Evolutionary conservation across 1,139 yeast genomes (phyloP).

Genomic region (Geotrichum candidum): DNA sequence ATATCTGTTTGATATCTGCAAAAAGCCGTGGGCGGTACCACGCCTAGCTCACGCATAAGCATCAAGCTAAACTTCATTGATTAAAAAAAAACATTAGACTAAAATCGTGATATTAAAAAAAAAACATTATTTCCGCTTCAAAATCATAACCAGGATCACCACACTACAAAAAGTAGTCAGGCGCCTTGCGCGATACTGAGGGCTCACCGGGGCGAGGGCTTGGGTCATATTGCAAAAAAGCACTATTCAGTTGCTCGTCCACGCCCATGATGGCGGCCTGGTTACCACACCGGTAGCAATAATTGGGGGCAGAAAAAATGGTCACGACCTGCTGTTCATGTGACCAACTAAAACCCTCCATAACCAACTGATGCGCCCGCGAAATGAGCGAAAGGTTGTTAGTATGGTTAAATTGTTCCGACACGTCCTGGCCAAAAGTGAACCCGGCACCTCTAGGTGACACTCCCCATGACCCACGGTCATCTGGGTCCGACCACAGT

Average conservation of each 20-base stretch:
- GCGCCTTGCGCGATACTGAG: constrained; percentile 88
- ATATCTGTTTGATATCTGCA: too few relatives aligned
- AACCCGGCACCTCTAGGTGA: constrained; percentile 95
- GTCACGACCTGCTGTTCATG: constrained; percentile 78
- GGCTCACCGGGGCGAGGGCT: constrained; percentile 95
- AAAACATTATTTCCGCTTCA: too few relatives aligned
- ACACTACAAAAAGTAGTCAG: constrained; percentile 73
- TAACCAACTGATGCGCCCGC: constrained; percentile 89
- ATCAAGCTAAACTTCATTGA: too few relatives aligned
- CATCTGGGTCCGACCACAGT: constrained; percentile 94
- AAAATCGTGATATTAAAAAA: too few relatives aligned
- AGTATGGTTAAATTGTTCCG: constrained; percentile 67
- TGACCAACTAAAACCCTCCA: constrained; percentile 87
- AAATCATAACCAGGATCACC: not conserved
- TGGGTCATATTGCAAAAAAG: constrained; percentile 69
- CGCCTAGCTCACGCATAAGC: too few relatives aligned
- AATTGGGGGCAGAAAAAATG: constrained; percentile 89
- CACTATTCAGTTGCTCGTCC: constrained; percentile 54
- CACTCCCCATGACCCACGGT: constrained; percentile 87
- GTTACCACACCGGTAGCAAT: constrained; percentile 91
- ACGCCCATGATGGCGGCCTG: constrained; percentile 97
- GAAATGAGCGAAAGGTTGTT: constrained; percentile 75
- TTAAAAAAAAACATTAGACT: too few relatives aligned
- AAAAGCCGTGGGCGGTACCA: too few relatives aligned
- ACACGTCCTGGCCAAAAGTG: constrained; percentile 84